These are phyloP conservation scores for Corrigiola litoralis DNA, from an alignment of 179 eudicot species.

Conservation along the genomic window DNA sequence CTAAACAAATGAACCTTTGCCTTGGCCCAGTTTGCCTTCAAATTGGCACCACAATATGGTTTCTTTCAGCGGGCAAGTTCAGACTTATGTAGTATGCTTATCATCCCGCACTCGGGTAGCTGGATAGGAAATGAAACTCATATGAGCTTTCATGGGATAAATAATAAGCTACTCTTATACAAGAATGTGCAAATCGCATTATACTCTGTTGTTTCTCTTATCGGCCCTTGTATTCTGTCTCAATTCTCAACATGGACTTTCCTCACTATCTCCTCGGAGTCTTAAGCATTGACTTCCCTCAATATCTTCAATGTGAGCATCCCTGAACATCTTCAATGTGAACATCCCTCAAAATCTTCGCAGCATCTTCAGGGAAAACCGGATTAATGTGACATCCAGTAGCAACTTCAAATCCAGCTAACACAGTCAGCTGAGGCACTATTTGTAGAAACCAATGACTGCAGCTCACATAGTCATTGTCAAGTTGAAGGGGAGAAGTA, in stretches of 20 bases:
- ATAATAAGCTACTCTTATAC: no score
- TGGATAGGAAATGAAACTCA: no score
- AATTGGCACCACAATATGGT: no score
- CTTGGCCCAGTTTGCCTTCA: no score
- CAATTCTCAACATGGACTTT: background rate
- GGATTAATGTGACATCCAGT: slow-evolving; percentile 89
- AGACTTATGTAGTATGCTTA: no score
- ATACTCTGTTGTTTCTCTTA: background rate
- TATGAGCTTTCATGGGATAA: no score
- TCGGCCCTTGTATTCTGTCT: background rate
- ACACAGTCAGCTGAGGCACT: slow-evolving; percentile 66
- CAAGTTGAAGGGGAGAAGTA: no score
- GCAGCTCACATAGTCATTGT: no score
- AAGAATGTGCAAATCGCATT: background rate
- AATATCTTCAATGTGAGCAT: background rate
- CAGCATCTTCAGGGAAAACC: slow-evolving; percentile 92
- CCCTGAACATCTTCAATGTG: slow-evolving; percentile 20
- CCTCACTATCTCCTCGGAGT: background rate
- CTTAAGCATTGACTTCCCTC: slow-evolving; percentile 15
- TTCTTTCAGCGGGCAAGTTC: no score
- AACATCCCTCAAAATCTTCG: slow-evolving; percentile 66
- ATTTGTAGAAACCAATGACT: slow-evolving; percentile 91
- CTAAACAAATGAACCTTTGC: no score
- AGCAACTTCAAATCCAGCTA: slow-evolving; percentile 83
- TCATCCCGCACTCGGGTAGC: no score